phyloP scores from a whole-genome alignment of 257 asterid species.

The Plantago elongata region DNA sequence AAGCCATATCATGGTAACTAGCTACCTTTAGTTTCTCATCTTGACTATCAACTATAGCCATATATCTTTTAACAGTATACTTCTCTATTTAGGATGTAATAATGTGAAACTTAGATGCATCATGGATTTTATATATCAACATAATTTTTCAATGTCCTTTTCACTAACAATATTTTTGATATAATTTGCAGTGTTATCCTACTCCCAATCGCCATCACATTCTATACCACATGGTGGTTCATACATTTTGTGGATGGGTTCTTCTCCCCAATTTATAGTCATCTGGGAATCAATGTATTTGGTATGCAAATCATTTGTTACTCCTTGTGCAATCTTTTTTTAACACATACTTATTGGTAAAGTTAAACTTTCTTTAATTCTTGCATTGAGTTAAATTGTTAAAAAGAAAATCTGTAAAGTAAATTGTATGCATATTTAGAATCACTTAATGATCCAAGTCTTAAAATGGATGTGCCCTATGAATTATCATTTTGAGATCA shows the following conservation, averaged over 20 bases:
- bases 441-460: not conserved
- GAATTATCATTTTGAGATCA: not conserved
- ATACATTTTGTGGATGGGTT: conserved; percentile 76
- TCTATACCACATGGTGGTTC: conserved; percentile 78
- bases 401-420: not conserved
- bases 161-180: conserved; percentile 2
- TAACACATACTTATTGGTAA: not conserved
- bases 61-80: not conserved
- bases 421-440: not conserved
- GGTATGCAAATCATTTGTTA: conserved; percentile 34
- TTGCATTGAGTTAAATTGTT: not conserved
- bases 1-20: not conserved
- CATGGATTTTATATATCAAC: conserved; percentile 3
- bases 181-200: conserved; percentile 62
- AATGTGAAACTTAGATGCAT: conserved; percentile 4
- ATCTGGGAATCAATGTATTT: conserved; percentile 62
- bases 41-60: not conserved
- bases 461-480: not conserved
- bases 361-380: not conserved
- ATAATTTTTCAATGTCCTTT: not conserved
- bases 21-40: not conserved
- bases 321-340: not conserved
- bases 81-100: not conserved
- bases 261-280: conserved; percentile 71
- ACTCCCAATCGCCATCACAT: conserved; percentile 74